Conservation (phyloP, 2,329 filamentous ascomycete genomes). For the Penicillium rolfsii region DNA sequence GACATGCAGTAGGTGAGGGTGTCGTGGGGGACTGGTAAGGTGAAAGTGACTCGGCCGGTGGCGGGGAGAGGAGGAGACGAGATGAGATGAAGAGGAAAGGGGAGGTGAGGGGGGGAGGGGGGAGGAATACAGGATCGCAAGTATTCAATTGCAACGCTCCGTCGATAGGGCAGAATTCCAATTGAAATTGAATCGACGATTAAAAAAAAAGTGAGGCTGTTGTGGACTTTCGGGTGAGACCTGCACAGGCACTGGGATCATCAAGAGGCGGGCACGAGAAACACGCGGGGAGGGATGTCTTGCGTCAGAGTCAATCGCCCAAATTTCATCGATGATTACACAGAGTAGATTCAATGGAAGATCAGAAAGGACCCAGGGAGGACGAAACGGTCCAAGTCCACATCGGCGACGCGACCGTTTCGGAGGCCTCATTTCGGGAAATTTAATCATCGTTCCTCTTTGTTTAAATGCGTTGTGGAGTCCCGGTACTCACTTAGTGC, state of each 20-base stretch:
- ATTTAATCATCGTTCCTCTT: too few species aligned
- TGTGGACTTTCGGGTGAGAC: background rate
- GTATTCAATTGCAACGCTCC: too few species aligned
- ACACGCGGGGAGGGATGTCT: too few species aligned
- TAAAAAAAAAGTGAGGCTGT: background rate
- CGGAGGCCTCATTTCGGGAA: background rate
- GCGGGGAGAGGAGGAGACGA: background rate
- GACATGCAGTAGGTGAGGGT: background rate
- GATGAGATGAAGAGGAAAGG: background rate
- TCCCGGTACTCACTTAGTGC: too few species aligned
- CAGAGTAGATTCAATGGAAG: too few species aligned
- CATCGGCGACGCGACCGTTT: background rate
- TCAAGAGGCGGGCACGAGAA: too few species aligned
- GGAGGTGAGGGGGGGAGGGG: background rate
- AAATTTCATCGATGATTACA: too few species aligned
- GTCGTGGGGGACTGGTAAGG: too few species aligned
- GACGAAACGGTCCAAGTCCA: background rate
- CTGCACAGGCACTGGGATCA: background rate
- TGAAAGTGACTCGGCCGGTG: background rate
- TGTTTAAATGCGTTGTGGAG: too few species aligned
- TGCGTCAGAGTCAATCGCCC: too few species aligned
- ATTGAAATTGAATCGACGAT: background rate
- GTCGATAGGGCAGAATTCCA: background rate
- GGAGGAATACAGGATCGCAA: background rate
- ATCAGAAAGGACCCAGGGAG: too few species aligned